These are phyloP conservation scores for Ogataea henricii DNA, from an alignment of 805 yeast genomes.

Conservation along the genomic window DNA sequence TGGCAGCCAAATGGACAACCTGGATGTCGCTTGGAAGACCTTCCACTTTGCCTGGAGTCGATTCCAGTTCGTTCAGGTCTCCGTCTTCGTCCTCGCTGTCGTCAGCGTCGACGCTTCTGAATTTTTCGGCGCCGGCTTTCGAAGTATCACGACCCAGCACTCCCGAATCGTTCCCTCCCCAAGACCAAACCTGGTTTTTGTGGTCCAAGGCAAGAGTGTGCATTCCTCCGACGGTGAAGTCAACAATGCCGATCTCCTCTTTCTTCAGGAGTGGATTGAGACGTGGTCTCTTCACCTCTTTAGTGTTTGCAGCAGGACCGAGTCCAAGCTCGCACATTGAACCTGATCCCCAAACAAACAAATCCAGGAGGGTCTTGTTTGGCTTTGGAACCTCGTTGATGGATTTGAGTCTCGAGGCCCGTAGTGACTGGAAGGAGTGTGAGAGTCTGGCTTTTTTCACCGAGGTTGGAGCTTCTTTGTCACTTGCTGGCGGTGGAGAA, in stretches of 20 bases:
- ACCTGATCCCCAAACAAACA: constrained; percentile 95
- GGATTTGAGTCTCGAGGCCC: constrained; percentile 51
- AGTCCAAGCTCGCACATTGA: constrained; percentile 96
- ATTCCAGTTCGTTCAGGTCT: constrained; percentile 83
- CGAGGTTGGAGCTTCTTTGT: constrained; percentile 25
- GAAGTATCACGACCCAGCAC: constrained; percentile 89
- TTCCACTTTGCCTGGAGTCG: constrained; percentile 82
- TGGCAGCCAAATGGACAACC: constrained; percentile 83
- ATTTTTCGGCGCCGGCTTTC: constrained; percentile 55
- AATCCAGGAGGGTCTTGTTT: constrained; percentile 57
- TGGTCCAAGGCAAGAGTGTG: constrained; percentile 83
- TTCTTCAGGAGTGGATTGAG: constrained; percentile 72
- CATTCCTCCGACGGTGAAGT: constrained; percentile 94
- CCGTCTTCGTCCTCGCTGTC: constrained; percentile 68
- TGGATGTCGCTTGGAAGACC: constrained; percentile 57
- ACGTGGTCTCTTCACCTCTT: constrained; percentile 95
- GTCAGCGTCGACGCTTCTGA: constrained; percentile 66
- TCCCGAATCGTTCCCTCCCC: constrained; percentile 96
- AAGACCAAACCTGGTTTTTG: constrained; percentile 85
- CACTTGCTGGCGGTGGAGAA: constrained; percentile 20
- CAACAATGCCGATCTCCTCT: constrained; percentile 72
- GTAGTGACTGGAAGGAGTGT: constrained; percentile 45
- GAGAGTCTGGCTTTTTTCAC: constrained; percentile 37
- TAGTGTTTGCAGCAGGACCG: constrained; percentile 91
- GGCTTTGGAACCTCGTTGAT: constrained; percentile 42